Conservation (phyloP, 768 basidiomycete species). For the Xanthoconium stramineum region DNA sequence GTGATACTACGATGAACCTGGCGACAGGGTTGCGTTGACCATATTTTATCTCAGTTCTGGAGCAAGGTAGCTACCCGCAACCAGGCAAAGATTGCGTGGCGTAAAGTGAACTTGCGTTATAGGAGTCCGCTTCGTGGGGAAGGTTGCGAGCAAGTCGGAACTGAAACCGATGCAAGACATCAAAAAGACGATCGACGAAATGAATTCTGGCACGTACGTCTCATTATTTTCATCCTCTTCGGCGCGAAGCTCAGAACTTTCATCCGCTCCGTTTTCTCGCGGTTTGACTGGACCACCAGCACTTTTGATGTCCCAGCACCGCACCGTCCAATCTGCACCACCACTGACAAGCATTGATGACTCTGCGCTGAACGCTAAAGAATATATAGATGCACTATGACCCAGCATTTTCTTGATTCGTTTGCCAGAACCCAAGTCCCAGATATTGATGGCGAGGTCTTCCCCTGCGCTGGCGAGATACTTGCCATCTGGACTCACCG, state of each 20-base stretch:
- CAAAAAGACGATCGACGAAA: not conserved
- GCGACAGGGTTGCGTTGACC: not conserved
- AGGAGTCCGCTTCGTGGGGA: conserved; percentile 95
- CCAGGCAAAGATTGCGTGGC: conserved; percentile 88
- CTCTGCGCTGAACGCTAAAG: conserved; percentile 89
- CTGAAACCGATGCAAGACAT: conserved; percentile 39
- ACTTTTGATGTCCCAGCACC: conserved; percentile 95
- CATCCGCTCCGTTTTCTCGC: conserved; percentile 51
- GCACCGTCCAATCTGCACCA: conserved; percentile 90
- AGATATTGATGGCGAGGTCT: conserved; percentile 90
- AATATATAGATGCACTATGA: conserved; percentile 85
- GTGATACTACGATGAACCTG: not conserved
- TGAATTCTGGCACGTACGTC: conserved; percentile 53
- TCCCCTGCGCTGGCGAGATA: conserved; percentile 92
- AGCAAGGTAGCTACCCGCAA: conserved; percentile 71
- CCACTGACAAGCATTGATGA: conserved; percentile 89
- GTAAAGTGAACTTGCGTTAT: conserved; percentile 93
- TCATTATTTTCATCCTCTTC: conserved; percentile 57
- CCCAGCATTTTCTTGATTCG: conserved; percentile 96
- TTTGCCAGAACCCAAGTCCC: conserved; percentile 95
- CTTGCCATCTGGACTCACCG: conserved; percentile 90
- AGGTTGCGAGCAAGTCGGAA: conserved; percentile 82
- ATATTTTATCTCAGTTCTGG: conserved; percentile 47
- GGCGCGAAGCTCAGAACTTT: conserved; percentile 30
- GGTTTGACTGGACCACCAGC: conserved; percentile 64